phyloP scores from a whole-genome alignment of 129 eudicot genomes.

The Escallonia herrerae region DNA sequence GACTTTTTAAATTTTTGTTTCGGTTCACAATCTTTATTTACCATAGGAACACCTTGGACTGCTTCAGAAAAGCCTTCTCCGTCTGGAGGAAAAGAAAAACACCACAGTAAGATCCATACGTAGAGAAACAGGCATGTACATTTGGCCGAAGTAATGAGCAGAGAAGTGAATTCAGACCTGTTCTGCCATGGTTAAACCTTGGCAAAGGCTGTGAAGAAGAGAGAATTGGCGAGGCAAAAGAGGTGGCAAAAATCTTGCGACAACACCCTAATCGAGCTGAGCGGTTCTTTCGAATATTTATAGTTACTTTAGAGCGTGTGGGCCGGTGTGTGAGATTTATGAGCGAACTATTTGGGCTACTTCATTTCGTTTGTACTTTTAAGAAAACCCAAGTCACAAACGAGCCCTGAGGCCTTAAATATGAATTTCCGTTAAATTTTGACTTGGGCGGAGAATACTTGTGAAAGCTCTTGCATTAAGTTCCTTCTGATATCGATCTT shows the following conservation, averaged over 20 bases:
- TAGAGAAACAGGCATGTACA: too few relatives aligned
- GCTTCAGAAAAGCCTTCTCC: constrained; percentile 48
- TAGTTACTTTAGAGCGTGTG: background rate
- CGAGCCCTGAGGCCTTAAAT: background rate
- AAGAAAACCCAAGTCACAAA: too few relatives aligned
- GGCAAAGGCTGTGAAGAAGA: background rate
- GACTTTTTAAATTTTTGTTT: too few relatives aligned
- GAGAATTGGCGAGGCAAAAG: constrained; percentile 9
- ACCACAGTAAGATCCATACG: too few relatives aligned
- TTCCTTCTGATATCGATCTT: too few relatives aligned
- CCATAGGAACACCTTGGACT: constrained; percentile 44
- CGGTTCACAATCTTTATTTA: constrained; percentile 10
- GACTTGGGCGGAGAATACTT: too few relatives aligned
- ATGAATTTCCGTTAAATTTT: background rate
- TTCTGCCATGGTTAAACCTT: constrained; percentile 28
- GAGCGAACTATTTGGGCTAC: too few relatives aligned
- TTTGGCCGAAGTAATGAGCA: too few relatives aligned
- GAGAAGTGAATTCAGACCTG: constrained; percentile 20
- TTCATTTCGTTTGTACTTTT: too few relatives aligned
- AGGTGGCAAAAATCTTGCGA: background rate
- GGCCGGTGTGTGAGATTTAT: too few relatives aligned
- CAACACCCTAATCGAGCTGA: constrained; percentile 12
- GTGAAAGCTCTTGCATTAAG: too few relatives aligned
- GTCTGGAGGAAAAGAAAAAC: constrained; percentile 15
- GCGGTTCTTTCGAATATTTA: too few relatives aligned